Conservation (phyloP, 73 alveolate genomes). For the Symbiodinium pilosum region DNA sequence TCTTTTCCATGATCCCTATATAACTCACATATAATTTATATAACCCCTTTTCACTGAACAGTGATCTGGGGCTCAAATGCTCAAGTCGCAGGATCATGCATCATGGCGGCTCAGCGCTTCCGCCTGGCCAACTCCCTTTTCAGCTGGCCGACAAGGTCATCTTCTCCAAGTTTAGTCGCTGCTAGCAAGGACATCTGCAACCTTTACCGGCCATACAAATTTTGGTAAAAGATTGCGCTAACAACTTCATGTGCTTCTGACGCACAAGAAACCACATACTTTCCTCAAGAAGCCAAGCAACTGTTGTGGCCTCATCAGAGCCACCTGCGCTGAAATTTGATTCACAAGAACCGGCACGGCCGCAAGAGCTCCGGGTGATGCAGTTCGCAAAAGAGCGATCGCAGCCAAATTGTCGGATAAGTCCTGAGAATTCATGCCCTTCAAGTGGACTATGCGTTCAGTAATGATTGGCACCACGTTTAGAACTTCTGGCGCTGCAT, state of each 20-base stretch:
- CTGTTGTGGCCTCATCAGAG: neutral
- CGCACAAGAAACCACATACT: too few relatives aligned
- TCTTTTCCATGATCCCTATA: too few relatives aligned
- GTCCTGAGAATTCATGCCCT: neutral
- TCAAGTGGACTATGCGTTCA: neutral
- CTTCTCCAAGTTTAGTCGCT: neutral
- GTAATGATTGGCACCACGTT: constrained; percentile 9
- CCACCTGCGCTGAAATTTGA: neutral
- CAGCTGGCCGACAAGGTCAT: neutral
- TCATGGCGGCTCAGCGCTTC: neutral
- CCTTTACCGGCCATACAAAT: neutral
- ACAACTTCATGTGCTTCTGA: too few relatives aligned
- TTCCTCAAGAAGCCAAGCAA: too few relatives aligned
- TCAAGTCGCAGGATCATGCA: too few relatives aligned
- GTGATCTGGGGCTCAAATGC: too few relatives aligned
- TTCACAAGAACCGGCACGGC: neutral
- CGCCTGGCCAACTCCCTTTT: neutral
- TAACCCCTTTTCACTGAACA: too few relatives aligned
- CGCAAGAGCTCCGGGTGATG: neutral
- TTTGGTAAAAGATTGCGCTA: too few relatives aligned
- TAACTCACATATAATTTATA: too few relatives aligned
- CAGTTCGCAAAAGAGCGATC: neutral
- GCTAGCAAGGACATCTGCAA: neutral
- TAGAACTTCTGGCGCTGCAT: neutral
- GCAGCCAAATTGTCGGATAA: neutral